These are phyloP conservation scores for Sarcodon sp. DNA, from an alignment of 768 basidiomycete species.

Conservation along the genomic window DNA sequence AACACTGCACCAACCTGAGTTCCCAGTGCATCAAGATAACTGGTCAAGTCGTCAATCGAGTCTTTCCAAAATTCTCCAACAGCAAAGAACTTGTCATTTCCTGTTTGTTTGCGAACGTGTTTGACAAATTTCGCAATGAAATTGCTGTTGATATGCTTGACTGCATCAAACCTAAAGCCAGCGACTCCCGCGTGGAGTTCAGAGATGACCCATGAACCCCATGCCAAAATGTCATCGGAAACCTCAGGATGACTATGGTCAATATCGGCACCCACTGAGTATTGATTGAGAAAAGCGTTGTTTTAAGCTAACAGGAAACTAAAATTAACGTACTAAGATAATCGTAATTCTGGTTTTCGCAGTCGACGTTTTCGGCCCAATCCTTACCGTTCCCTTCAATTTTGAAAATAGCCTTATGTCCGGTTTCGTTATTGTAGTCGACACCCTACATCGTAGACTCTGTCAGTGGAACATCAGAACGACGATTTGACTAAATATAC, in stretches of 20 bases:
- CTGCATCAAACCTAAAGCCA: conserved; percentile 83
- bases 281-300: neutral
- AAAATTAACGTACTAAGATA: conserved; percentile 59
- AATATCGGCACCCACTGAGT: conserved; percentile 32
- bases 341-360: conserved; percentile 81
- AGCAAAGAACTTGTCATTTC: conserved; percentile 42
- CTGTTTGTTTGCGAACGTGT: conserved; percentile 30
- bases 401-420: conserved; percentile 51
- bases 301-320: conserved; percentile 23
- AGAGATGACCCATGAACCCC: conserved; percentile 67
- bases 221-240: conserved; percentile 54
- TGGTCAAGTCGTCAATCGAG: conserved; percentile 22
- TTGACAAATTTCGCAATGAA: conserved; percentile 64
- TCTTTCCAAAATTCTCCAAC: conserved; percentile 80
- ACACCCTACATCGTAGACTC: conserved; percentile 45
- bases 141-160: conserved; percentile 73
- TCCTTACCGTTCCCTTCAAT: conserved; percentile 48
- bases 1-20: no score
- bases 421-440: conserved; percentile 70
- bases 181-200: conserved; percentile 26
- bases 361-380: conserved; percentile 75
- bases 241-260: conserved; percentile 79
- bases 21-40: no score
- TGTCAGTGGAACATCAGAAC: neutral
- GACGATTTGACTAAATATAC: conserved; percentile 26